A percentile compares a stretch with the other conserved stretches of the same genome.
Evolutionary conservation across 352 stramenopile species (phyloP).

Genomic region (Globisporangium radiosum): DNA sequence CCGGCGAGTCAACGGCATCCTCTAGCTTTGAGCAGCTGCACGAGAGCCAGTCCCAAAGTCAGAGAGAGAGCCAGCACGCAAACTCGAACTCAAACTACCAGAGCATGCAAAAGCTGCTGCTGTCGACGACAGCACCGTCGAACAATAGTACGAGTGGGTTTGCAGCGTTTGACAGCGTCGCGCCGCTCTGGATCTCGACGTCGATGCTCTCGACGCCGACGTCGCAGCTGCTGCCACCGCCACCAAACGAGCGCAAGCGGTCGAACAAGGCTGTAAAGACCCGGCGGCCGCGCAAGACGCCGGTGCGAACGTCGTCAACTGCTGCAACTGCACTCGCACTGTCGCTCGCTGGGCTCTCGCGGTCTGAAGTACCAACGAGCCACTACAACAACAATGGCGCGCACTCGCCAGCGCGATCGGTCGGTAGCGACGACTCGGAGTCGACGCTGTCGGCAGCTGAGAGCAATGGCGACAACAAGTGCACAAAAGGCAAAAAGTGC

Average conservation of each 20-base stretch:
- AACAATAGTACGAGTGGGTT: not conserved
- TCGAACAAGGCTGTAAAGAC: constrained; percentile 12
- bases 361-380: not conserved
- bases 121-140: not conserved
- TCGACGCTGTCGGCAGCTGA: not conserved
- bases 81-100: too few species aligned
- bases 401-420: not conserved
- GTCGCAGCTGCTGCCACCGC: constrained; percentile 5
- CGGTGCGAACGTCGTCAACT: not conserved
- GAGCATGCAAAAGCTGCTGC: constrained; percentile 8
- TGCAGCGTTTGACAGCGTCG: not conserved
- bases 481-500: constrained; percentile 72
- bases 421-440: not conserved
- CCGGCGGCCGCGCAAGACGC: constrained; percentile 3
- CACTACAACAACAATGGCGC: not conserved
- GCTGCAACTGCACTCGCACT: constrained; percentile 2
- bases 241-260: constrained; percentile 1
- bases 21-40: not conserved
- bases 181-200: constrained; percentile 14
- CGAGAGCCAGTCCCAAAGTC: not conserved
- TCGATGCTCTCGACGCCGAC: constrained; percentile 13
- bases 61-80: not conserved
- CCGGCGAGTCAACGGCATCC: too few species aligned
- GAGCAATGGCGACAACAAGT: constrained; percentile 8
- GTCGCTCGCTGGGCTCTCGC: constrained; percentile 5